phyloP scores from a whole-genome alignment of 176 grass and related monocot genomes.

The Ensete glaucum region DNA sequence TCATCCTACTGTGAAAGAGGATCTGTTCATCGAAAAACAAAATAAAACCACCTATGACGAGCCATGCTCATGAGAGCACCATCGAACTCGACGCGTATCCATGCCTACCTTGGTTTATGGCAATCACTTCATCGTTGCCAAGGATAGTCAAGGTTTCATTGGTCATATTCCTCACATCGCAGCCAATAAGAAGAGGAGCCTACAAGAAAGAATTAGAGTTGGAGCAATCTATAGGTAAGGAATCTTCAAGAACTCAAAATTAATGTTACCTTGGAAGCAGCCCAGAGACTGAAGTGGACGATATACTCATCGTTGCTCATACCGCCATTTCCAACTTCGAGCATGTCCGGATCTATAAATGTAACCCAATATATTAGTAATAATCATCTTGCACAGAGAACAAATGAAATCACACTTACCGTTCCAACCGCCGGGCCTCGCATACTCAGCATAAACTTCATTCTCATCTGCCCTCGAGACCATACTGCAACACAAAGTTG shows the following conservation, averaged over 20 bases:
- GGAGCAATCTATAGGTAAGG: background rate
- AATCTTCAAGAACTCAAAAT: background rate
- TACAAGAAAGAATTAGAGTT: slow-evolving; percentile 1
- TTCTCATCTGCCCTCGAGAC: slow-evolving; percentile 67
- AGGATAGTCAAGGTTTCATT: slow-evolving; percentile 61
- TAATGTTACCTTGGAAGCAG: slow-evolving; percentile 59
- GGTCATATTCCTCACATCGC: slow-evolving; percentile 63
- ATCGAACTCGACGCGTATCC: slow-evolving; percentile 25
- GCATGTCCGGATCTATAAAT: slow-evolving; percentile 29
- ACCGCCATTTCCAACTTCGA: slow-evolving; percentile 83
- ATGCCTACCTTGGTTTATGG: slow-evolving; percentile 64
- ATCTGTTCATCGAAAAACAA: slow-evolving; percentile 32
- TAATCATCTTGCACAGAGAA: background rate
- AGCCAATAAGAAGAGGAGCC: slow-evolving; percentile 89
- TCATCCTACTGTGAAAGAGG: too few relatives aligned
- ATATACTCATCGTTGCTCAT: slow-evolving; percentile 71
- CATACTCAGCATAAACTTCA: slow-evolving; percentile 81
- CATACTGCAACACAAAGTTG: slow-evolving; percentile 41
- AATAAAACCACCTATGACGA: background rate
- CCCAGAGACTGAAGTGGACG: slow-evolving; percentile 87
- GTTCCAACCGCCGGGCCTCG: slow-evolving; percentile 82
- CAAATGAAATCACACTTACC: slow-evolving; percentile 9
- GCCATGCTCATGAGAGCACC: too few relatives aligned
- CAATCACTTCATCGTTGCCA: slow-evolving; percentile 86
- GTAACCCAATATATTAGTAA: background rate